Percentiles rank a stretch among this genome's conserved stretches.
phyloP scores from a whole-genome alignment of 2,329 filamentous ascomycete species.

The Gnomoniopsis sp. region DNA sequence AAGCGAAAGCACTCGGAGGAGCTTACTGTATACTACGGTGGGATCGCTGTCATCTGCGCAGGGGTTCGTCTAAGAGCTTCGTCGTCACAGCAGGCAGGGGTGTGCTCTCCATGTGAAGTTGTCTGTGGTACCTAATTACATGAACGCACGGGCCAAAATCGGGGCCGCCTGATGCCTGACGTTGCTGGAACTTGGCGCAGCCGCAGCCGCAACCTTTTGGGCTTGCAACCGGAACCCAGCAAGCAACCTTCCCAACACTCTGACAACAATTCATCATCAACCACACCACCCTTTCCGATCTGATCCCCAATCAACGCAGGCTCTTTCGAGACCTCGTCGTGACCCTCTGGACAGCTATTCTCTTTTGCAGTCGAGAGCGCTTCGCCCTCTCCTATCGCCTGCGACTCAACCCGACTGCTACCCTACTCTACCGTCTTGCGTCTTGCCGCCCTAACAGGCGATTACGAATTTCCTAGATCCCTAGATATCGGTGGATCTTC shows the following conservation, averaged over 20 bases:
- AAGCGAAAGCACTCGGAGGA: background rate
- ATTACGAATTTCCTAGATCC: conserved; percentile 6
- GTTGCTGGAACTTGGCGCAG: background rate
- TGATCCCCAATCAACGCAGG: conserved; percentile 3
- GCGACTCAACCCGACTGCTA: background rate
- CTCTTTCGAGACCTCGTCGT: conserved; percentile 8
- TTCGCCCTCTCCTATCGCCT: background rate
- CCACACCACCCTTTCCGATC: conserved; percentile 11
- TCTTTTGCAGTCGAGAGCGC: background rate
- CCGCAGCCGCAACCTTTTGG: conserved; percentile 4
- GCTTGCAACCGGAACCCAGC: conserved; percentile 2
- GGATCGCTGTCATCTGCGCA: too few relatives aligned
- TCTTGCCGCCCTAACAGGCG: background rate
- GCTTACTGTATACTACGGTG: too few relatives aligned
- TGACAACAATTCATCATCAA: conserved; percentile 9
- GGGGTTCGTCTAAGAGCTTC: too few relatives aligned
- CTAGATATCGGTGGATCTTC: conserved; percentile 10
- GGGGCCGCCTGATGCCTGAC: too few relatives aligned
- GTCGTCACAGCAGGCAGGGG: too few relatives aligned
- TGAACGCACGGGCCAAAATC: background rate
- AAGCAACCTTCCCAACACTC: conserved; percentile 6
- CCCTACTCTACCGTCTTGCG: background rate
- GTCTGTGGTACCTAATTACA: background rate
- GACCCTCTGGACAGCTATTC: conserved; percentile 10
- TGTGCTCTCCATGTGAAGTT: background rate